Evolutionary conservation across 345 rosid genomes (phyloP).

Genomic region (Rubroshorea leprosula): DNA sequence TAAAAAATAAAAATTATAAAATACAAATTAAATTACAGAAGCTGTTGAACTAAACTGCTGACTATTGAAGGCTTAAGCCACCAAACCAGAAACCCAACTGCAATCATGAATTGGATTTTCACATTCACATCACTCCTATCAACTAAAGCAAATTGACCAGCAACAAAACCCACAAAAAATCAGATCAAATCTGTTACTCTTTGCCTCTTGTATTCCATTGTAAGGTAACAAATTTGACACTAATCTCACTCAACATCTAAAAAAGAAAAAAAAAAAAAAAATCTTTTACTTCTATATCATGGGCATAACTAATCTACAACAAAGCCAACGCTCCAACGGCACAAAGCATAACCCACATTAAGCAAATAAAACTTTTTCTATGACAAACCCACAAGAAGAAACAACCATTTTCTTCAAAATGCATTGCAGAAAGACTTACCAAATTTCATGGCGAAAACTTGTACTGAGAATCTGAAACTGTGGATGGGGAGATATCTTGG

Average conservation of each 20-base stretch:
- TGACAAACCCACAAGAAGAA: not conserved
- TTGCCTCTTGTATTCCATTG: not conserved
- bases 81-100: not conserved
- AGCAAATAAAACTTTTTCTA: not conserved
- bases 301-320: conserved; percentile 1
- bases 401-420: not conserved
- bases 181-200: not conserved
- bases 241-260: not conserved
- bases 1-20: too few relatives aligned
- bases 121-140: not conserved
- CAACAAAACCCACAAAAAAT: not conserved
- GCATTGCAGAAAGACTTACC: conserved; percentile 11
- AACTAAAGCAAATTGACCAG: not conserved
- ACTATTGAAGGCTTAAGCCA: not conserved
- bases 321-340: too few relatives aligned
- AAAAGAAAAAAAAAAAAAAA: not conserved
- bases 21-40: not conserved
- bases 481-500: not conserved
- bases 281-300: not conserved
- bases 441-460: conserved; percentile 21
- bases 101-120: not conserved
- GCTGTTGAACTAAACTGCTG: not conserved
- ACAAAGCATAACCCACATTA: conserved; percentile 1
- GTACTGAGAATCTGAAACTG: conserved; percentile 11
- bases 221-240: not conserved